Conservation (phyloP, 345 rosid genomes). For the rapeseed (Brassica napus) region DNA sequence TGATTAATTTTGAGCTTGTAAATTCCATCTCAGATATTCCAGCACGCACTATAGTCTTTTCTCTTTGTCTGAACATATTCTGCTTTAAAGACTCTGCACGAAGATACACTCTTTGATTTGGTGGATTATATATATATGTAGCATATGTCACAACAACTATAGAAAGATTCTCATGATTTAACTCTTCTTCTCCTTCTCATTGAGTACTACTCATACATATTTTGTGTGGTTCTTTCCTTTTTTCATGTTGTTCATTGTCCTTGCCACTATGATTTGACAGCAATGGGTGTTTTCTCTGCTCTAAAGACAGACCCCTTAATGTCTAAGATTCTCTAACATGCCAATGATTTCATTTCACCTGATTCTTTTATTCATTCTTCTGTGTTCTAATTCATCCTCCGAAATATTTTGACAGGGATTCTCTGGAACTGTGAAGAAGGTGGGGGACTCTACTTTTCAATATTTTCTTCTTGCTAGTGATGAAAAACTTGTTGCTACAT, state of each 20-base stretch:
- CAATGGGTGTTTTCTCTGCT: constrained; percentile 18
- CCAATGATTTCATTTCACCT: constrained; percentile 37
- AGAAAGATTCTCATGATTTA: constrained; percentile 21
- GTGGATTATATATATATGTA: not conserved
- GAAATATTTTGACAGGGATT: constrained; percentile 29
- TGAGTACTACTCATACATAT: constrained; percentile 32
- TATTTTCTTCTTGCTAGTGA: constrained; percentile 32
- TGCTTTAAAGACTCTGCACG: constrained; percentile 17
- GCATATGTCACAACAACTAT: constrained; percentile 29
- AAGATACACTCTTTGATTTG: constrained; percentile 23
- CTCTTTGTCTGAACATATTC: constrained; percentile 13
- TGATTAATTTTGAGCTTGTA: not conserved
- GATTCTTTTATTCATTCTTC: constrained; percentile 14
- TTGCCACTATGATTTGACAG: constrained; percentile 34
- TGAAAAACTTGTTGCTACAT: constrained; percentile 35
- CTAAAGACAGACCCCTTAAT: constrained; percentile 13
- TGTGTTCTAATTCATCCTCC: constrained; percentile 23
- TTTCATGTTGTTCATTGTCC: constrained; percentile 25
- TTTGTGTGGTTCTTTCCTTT: constrained; percentile 1
- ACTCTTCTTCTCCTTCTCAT: constrained; percentile 23
- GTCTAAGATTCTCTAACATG: constrained; percentile 35
- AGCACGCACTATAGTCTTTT: not conserved
- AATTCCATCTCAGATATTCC: not conserved
- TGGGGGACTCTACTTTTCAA: constrained; percentile 29
- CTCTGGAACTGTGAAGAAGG: constrained; percentile 40